Evolutionary conservation across 805 yeast genomes (phyloP).

Genomic region (Lipomyces kockii): DNA sequence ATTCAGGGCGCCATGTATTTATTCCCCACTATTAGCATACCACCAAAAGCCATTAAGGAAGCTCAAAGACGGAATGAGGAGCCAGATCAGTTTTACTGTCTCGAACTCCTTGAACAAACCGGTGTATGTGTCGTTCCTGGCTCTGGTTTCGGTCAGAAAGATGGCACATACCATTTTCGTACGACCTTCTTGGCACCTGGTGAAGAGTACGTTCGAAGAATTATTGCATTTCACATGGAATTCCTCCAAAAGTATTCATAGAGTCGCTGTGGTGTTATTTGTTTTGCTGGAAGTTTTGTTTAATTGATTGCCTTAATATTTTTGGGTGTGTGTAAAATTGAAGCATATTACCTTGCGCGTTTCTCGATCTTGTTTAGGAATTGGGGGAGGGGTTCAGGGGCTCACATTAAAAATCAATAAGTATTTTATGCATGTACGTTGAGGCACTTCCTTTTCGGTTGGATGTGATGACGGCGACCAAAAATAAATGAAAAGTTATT

Average conservation of each 20-base stretch:
- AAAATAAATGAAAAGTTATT: not conserved
- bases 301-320: not conserved
- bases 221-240: constrained; percentile 76
- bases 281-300: not conserved
- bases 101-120: constrained; percentile 77
- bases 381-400: not conserved
- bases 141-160: constrained; percentile 91
- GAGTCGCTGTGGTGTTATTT: not conserved
- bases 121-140: constrained; percentile 99
- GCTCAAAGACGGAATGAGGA: constrained; percentile 62
- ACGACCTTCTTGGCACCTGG: constrained; percentile 98
- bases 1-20: constrained; percentile 94
- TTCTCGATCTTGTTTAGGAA: not conserved
- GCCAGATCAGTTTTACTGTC: constrained; percentile 89
- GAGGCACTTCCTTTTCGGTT: not conserved
- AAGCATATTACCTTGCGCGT: not conserved
- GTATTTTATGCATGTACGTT: not conserved
- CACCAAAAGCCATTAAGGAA: constrained; percentile 62
- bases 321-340: not conserved
- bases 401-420: not conserved
- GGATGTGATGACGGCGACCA: not conserved
- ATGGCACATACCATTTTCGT: constrained; percentile 89
- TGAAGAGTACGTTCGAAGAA: constrained; percentile 77
- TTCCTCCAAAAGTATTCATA: constrained; percentile 60
- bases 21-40: constrained; percentile 77